Evolutionary conservation across 2,329 filamentous ascomycete genomes (phyloP), one percentile per base, ranked within the genome.

Genomic region (Ceratocystiopsis sp.): DNA sequence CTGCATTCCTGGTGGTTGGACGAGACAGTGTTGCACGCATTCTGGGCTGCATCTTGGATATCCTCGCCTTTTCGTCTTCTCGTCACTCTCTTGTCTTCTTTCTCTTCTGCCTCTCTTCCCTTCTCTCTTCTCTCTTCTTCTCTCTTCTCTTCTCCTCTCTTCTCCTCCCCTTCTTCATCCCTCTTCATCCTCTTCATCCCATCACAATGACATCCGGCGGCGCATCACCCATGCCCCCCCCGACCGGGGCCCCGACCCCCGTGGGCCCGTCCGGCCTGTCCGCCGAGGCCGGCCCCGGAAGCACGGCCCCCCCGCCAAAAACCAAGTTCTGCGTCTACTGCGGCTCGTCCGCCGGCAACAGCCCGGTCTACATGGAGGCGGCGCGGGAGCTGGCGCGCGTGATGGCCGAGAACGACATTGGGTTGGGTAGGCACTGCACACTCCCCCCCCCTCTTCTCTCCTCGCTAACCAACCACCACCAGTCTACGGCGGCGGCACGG

Each of bases 401-500:
- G 50, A 80, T 96, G 64, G 80, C 86, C 57, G 69, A 72, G 41
- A 72, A 82, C 55, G 78, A 84, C 58, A 85, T 93, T 54, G 71
- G 74, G 11, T 75, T 98, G n/a, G 72, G 72, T 75, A 54, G 52
- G 63, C 58, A 4, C 19, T 21, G 19, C 19, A 21, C 19, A 21
- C n/a, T 4, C 16, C 19, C 13, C 36, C 40, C 29, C 32, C 41
- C 15, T 13, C 16, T 37, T 36, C 35, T 41, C 38, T 15, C 3
- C 16, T 21, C 18, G 14, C 15, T 17, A 21, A 21, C 29, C 17
- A 25, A n/a, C 46, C 49, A 41, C 40, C 25, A 21, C 25, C 38
- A 75, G 86, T 96, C 50, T 98, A 96, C 61, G 91, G 91, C 52
- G 91, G 91, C 52, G 91, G 91, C 55, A 96, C 89, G 3, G 77